phyloP scores from a whole-genome alignment of 768 basidiomycete genomes.

The Lepiota venenata region DNA sequence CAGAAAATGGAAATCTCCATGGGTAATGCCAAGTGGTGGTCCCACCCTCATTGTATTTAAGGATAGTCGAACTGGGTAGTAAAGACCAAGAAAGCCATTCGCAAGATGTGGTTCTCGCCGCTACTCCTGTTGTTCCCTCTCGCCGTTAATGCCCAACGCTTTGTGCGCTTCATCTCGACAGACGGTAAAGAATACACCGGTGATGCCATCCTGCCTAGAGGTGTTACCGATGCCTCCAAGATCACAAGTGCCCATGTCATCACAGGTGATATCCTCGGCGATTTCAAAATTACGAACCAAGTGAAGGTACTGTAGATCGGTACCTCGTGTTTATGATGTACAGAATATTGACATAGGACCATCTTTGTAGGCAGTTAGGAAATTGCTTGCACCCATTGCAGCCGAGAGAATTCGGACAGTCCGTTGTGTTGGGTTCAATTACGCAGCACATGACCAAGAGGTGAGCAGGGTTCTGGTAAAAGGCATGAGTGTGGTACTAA shows the following conservation, averaged over 20 bases:
- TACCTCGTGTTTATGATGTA: not conserved
- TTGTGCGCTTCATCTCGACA: constrained; percentile 36
- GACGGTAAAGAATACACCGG: constrained; percentile 34
- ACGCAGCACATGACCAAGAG: constrained; percentile 31
- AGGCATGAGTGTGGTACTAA: not conserved
- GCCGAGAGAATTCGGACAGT: constrained; percentile 31
- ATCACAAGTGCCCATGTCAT: constrained; percentile 30
- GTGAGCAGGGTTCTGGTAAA: constrained; percentile 9
- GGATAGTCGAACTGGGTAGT: not conserved
- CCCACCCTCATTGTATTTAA: constrained; percentile 7
- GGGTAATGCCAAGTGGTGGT: not conserved
- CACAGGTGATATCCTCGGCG: constrained; percentile 32
- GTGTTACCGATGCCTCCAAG: constrained; percentile 28
- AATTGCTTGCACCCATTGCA: constrained; percentile 30
- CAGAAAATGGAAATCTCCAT: not conserved
- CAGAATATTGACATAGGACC: not conserved
- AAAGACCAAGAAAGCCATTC: not conserved
- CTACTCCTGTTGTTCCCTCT: constrained; percentile 16
- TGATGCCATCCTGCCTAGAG: constrained; percentile 32
- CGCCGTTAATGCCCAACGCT: constrained; percentile 26
- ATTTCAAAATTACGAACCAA: constrained; percentile 30
- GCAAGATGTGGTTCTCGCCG: constrained; percentile 9
- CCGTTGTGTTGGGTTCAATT: constrained; percentile 34
- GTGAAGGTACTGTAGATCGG: constrained; percentile 24
- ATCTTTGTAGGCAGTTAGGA: constrained; percentile 25